Evolutionary conservation across 129 eudicot genomes (phyloP), one percentile per base, ranked within the genome.

Genomic region (Saussurea involucrata): DNA sequence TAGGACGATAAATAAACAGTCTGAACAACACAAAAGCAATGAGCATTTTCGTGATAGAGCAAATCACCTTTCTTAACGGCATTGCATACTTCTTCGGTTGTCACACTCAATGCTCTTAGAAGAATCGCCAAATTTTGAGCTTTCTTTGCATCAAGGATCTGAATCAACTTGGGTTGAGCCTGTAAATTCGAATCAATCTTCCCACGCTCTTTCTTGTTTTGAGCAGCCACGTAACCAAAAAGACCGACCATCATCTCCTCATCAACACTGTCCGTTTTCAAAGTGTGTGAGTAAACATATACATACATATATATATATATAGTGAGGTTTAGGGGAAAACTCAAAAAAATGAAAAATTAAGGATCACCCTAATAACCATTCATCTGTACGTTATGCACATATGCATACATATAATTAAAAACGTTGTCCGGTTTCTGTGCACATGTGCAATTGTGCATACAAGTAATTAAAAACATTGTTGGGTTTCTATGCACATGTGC

Each of bases 231-330:
- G 24, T 87, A 89, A 12, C 93, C 95, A 80, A 94, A 94, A 34
- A 94, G 82, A 55, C 74, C 72, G 55, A 91, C 96, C 88, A 94
- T 91, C 90, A 79, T 86, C 74, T 91, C 98, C 84, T 94, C 98
- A 78, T 94, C 85, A 44, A 81, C 75, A 84, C 97, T 91, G 80
- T 73, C 44, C 66, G 69, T 36, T 73, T 21, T 57, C 15, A 85
- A 69, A 24, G 31, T 58, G 1, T 36, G 58, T 74, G 68, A 85
- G 28, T 12, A 36, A 21, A 15, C n/a, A 49, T 55, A 12, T 24
- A 25, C 22, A 31, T 8, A 71, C 42, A 49, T 6, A 76, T 37
- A 10, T 36, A 9, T 36, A 2, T 36, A 8, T 36, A 1, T 36
- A 33, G 37, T 6, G 37, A 33, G 8, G 37, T 33, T 33, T 7